These are phyloP conservation scores for Citrullus mucosospermus DNA, from an alignment of 306 rosid species.

Conservation along the genomic window DNA sequence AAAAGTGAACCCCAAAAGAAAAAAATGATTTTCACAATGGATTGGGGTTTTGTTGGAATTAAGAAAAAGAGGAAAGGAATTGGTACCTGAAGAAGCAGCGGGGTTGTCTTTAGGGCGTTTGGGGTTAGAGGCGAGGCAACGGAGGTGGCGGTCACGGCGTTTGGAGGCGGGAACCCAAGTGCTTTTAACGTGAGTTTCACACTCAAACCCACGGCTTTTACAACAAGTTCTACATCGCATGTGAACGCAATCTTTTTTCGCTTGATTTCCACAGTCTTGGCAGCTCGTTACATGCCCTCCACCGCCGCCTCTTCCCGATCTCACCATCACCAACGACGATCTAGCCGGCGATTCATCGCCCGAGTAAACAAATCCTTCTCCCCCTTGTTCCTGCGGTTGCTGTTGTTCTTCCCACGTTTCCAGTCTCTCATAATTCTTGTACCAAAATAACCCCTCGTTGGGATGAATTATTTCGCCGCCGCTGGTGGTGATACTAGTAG, in stretches of 20 bases:
- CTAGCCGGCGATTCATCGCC: slow-evolving; percentile 39
- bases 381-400: slow-evolving; percentile 10
- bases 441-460: slow-evolving; percentile 31
- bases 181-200: slow-evolving; percentile 52
- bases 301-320: slow-evolving; percentile 16
- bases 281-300: slow-evolving; percentile 25
- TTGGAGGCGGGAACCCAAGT: slow-evolving; percentile 57
- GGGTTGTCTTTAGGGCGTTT: slow-evolving; percentile 30
- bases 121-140: slow-evolving; percentile 6
- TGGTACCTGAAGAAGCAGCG: not conserved
- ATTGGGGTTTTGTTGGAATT: not conserved
- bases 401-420: slow-evolving; percentile 24
- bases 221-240: slow-evolving; percentile 61
- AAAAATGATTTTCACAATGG: not conserved
- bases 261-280: slow-evolving; percentile 72
- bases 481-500: not conserved
- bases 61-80: not conserved
- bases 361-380: slow-evolving; percentile 17
- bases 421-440: slow-evolving; percentile 34
- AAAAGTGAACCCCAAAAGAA: not conserved
- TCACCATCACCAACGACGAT: slow-evolving; percentile 25
- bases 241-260: slow-evolving; percentile 61
- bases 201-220: slow-evolving; percentile 50
- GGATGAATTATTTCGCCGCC: not conserved
- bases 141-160: slow-evolving; percentile 35